Evolutionary conservation across 352 stramenopile species (phyloP).

Genomic region (Blastocystis sp.): DNA sequence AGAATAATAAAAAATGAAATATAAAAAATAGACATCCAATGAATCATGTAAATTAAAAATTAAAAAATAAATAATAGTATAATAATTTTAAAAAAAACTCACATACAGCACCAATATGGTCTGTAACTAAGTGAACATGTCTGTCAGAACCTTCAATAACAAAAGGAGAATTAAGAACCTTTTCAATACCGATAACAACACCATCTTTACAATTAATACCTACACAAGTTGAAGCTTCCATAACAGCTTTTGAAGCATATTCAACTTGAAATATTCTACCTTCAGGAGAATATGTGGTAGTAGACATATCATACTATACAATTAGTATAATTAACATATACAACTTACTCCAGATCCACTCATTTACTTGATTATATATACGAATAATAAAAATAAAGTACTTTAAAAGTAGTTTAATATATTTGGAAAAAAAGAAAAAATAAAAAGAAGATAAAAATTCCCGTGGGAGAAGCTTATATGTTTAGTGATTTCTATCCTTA

Average conservation of each 20-base stretch:
- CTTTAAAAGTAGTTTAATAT: too few relatives aligned
- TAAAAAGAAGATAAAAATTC: too few relatives aligned
- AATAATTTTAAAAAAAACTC: background rate
- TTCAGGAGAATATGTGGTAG: conserved; percentile 36
- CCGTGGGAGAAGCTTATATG: too few relatives aligned
- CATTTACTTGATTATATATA: too few relatives aligned
- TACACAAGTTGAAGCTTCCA: conserved; percentile 29
- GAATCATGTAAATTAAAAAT: too few relatives aligned
- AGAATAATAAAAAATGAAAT: too few relatives aligned
- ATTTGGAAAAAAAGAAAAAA: too few relatives aligned
- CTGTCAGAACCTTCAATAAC: conserved; percentile 37
- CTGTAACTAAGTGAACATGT: conserved; percentile 28
- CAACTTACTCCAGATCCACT: conserved; percentile 35
- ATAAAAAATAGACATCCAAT: too few relatives aligned
- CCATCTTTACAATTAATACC: conserved; percentile 36
- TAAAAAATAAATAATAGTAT: too few relatives aligned
- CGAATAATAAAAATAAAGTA: too few relatives aligned
- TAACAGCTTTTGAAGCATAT: conserved; percentile 35
- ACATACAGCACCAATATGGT: conserved; percentile 31
- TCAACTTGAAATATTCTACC: conserved; percentile 37
- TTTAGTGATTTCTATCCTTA: too few relatives aligned
- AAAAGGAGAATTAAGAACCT: conserved; percentile 28
- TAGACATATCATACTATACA: conserved; percentile 39
- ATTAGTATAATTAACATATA: background rate
- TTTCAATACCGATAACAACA: conserved; percentile 23